Evolutionary conservation across 2,329 filamentous ascomycete species (phyloP).

Genomic region (Pseudogymnoascus sp.): DNA sequence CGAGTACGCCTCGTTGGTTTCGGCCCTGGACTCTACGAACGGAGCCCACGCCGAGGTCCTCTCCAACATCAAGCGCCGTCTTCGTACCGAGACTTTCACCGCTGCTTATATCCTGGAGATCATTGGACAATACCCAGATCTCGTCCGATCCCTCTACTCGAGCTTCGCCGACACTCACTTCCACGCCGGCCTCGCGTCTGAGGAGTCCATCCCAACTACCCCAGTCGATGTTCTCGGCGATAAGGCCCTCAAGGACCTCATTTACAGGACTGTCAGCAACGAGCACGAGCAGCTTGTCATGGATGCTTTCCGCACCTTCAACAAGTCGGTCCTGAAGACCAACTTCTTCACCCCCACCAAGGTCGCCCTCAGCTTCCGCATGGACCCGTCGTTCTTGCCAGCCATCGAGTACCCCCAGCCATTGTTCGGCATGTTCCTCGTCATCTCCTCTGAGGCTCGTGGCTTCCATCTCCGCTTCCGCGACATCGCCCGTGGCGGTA

Average conservation of each 20-base stretch:
- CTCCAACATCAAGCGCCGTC: constrained; percentile 87
- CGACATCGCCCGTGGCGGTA: constrained; percentile 92
- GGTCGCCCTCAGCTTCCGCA: constrained; percentile 91
- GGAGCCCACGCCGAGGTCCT: constrained; percentile 74
- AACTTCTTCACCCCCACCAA: constrained; percentile 95
- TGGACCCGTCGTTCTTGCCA: constrained; percentile 83
- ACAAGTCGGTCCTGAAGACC: constrained; percentile 86
- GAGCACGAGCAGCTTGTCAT: constrained; percentile 98
- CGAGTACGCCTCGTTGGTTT: constrained; percentile 80
- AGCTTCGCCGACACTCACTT: constrained; percentile 85
- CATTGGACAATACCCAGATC: constrained; percentile 78
- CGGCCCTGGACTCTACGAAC: constrained; percentile 72
- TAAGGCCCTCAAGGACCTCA: constrained; percentile 62
- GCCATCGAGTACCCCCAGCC: constrained; percentile 86
- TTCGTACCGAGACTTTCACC: constrained; percentile 94
- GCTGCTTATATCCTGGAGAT: constrained; percentile 98
- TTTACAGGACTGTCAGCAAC: constrained; percentile 72
- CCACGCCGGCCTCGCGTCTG: constrained; percentile 39
- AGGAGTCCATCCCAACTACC: constrained; percentile 43
- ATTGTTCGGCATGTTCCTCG: constrained; percentile 96
- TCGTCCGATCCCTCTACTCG: constrained; percentile 82
- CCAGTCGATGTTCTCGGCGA: constrained; percentile 65
- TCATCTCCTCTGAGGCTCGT: constrained; percentile 92
- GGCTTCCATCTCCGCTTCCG: constrained; percentile 97
- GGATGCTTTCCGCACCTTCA: constrained; percentile 94